A percentile compares a stretch with the other conserved stretches of the same genome.
phyloP scores from a whole-genome alignment of 2,329 filamentous ascomycete species.

The Cryphonectria nitschkei region DNA sequence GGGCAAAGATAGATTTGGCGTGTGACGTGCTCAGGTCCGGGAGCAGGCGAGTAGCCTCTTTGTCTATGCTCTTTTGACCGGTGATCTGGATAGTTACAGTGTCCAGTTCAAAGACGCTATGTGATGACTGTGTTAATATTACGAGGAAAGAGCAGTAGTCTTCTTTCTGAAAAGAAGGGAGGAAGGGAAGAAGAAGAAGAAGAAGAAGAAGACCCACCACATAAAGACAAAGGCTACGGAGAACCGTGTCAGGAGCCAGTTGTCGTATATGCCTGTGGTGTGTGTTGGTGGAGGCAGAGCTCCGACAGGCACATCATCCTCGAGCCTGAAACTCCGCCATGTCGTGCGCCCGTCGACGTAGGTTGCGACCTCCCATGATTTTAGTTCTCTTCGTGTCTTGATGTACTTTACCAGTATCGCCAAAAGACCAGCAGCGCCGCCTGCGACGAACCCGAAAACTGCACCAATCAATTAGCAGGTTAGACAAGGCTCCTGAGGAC shows the following conservation, averaged over 20 bases:
- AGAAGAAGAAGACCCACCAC: slow-evolving; percentile 11
- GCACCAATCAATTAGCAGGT: not conserved
- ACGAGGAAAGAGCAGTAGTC: not conserved
- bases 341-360: slow-evolving; percentile 14
- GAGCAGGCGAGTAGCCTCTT: slow-evolving; percentile 36
- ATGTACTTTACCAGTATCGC: slow-evolving; percentile 26
- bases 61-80: slow-evolving; percentile 35
- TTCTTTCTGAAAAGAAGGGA: not conserved
- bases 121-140: not conserved
- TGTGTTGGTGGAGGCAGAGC: not conserved
- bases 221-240: slow-evolving; percentile 24
- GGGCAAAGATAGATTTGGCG: not conserved
- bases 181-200: too few relatives aligned
- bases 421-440: slow-evolving; percentile 15
- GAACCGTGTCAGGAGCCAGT: slow-evolving; percentile 25
- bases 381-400: slow-evolving; percentile 20
- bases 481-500: not conserved
- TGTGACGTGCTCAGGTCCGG: slow-evolving; percentile 21
- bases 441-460: slow-evolving; percentile 17
- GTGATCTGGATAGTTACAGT: slow-evolving; percentile 16
- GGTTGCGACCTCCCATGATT: slow-evolving; percentile 18
- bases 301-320: slow-evolving; percentile 8
- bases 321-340: slow-evolving; percentile 20
- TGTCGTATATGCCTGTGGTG: slow-evolving; percentile 20
- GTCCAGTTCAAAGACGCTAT: slow-evolving; percentile 24